A percentile compares a stretch with the other conserved stretches of the same genome.
These are phyloP conservation scores for Russula sp. DNA, from an alignment of 768 basidiomycete genomes.

Conservation along the genomic window DNA sequence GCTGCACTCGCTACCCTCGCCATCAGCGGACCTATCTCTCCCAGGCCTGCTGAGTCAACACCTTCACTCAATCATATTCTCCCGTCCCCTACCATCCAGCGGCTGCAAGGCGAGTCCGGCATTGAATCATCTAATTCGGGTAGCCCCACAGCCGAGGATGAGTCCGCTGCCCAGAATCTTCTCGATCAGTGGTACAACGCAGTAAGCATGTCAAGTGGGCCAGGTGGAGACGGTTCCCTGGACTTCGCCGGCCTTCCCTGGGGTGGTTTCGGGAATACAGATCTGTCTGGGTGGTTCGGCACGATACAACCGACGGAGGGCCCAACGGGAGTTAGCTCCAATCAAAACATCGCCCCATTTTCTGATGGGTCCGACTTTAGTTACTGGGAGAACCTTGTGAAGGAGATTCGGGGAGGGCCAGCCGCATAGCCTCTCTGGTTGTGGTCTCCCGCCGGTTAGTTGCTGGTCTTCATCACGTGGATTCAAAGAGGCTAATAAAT, in stretches of 20 bases:
- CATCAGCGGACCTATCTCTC: constrained; percentile 27
- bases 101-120: constrained; percentile 51
- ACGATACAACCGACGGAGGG: constrained; percentile 10
- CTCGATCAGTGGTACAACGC: constrained; percentile 84
- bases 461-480: background rate
- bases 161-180: constrained; percentile 70
- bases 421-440: constrained; percentile 4
- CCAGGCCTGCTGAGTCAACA: constrained; percentile 35
- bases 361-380: constrained; percentile 28
- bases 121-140: constrained; percentile 62
- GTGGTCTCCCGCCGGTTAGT: background rate
- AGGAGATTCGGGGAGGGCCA: constrained; percentile 30
- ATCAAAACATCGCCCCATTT: constrained; percentile 2
- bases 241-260: constrained; percentile 31
- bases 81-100: constrained; percentile 58
- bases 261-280: constrained; percentile 30
- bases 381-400: constrained; percentile 32
- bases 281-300: constrained; percentile 31
- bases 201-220: constrained; percentile 50
- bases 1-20: constrained; percentile 22
- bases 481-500: background rate
- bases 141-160: constrained; percentile 68
- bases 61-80: constrained; percentile 37
- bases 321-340: constrained; percentile 1
- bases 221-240: constrained; percentile 40